Percentiles rank a stretch among this genome's conserved stretches.
Conservation (phyloP, 176 grass and related monocot species). For the maize (Zea mays) region Zm-B73-REFERENCE-NAM-5.0 NC_050103.1:5472001-5472500, state of each 20-base stretch:
- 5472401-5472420: constrained; percentile 46
- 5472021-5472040: constrained; percentile 5
- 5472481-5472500: constrained; percentile 31
- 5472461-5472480: constrained; percentile 70
- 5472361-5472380: constrained; percentile 59
- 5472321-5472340: constrained; percentile 36
- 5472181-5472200: constrained; percentile 42
- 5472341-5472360: constrained; percentile 38
- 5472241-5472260: constrained; percentile 75
- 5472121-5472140: constrained; percentile 52
- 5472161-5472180: constrained; percentile 61
- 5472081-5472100: constrained; percentile 66
- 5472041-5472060: background rate
- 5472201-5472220: constrained; percentile 44
- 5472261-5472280: constrained; percentile 56
- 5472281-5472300: constrained; percentile 58
- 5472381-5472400: constrained; percentile 50
- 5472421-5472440: constrained; percentile 57
- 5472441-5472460: constrained; percentile 51
- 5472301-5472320: constrained; percentile 66
- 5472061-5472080: constrained; percentile 24
- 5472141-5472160: constrained; percentile 26
- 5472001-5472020: constrained; percentile 12
- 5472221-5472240: constrained; percentile 45
- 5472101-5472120: constrained; percentile 74